Evolutionary conservation across 805 yeast genomes (phyloP).

Genomic region (Hanseniaspora clermontiae): DNA sequence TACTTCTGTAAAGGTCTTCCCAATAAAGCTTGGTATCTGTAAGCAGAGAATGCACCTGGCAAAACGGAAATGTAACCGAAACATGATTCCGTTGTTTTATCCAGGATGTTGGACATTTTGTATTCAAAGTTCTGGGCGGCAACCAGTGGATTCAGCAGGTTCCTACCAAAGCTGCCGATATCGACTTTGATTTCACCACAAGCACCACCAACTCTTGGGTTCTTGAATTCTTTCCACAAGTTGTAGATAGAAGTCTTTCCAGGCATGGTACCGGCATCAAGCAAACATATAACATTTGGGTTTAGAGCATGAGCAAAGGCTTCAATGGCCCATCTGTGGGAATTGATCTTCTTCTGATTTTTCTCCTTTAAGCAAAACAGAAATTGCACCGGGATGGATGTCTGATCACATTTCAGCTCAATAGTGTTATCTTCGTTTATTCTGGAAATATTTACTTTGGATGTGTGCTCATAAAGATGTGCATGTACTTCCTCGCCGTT

Average conservation of each 20-base stretch:
- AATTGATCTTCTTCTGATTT: slow-evolving; percentile 80
- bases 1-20: slow-evolving; percentile 83
- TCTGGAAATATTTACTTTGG: slow-evolving; percentile 72
- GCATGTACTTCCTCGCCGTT: slow-evolving; percentile 70
- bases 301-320: slow-evolving; percentile 73
- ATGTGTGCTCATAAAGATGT: slow-evolving; percentile 87
- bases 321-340: slow-evolving; percentile 94
- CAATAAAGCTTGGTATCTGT: slow-evolving; percentile 67
- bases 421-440: slow-evolving; percentile 46
- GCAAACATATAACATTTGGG: slow-evolving; percentile 69
- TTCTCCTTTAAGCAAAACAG: slow-evolving; percentile 81
- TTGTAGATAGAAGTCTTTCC: slow-evolving; percentile 71
- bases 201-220: slow-evolving; percentile 84
- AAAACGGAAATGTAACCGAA: slow-evolving; percentile 90
- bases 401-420: slow-evolving; percentile 35
- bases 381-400: slow-evolving; percentile 73
- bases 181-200: slow-evolving; percentile 93
- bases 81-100: slow-evolving; percentile 88
- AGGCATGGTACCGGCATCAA: slow-evolving; percentile 94
- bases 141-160: slow-evolving; percentile 69
- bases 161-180: slow-evolving; percentile 47
- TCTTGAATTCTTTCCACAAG: slow-evolving; percentile 73
- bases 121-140: slow-evolving; percentile 97
- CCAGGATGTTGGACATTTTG: slow-evolving; percentile 86
- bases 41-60: slow-evolving; percentile 96